Conservation (phyloP, 2,329 filamentous ascomycete genomes). For the Colletotrichum aenigma region DNA sequence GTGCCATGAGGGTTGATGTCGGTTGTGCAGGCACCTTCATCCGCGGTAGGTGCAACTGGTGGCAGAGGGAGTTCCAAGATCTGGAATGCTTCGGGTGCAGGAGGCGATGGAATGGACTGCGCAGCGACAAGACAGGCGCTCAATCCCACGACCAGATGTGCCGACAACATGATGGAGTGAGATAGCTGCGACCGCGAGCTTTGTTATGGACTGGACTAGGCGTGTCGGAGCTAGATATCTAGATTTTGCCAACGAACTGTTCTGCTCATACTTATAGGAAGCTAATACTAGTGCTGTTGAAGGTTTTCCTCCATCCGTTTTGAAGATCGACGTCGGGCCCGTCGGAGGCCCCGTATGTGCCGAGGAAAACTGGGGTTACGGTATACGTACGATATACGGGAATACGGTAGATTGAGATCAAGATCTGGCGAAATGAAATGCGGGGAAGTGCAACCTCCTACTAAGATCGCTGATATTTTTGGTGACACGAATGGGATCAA, state of each 20-base stretch:
- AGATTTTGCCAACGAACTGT: neutral
- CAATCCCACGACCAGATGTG: neutral
- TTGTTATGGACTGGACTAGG: neutral
- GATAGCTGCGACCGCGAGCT: neutral
- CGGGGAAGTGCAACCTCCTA: neutral
- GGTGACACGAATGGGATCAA: too few relatives aligned
- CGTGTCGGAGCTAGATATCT: neutral
- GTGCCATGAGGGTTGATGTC: slow-evolving; percentile 36
- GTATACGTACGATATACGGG: neutral
- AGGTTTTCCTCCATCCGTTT: neutral
- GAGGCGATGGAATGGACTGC: slow-evolving; percentile 23
- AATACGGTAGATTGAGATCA: neutral
- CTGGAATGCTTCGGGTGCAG: slow-evolving; percentile 35
- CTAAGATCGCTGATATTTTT: neutral
- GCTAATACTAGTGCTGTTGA: neutral
- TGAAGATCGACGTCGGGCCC: neutral
- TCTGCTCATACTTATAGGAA: neutral
- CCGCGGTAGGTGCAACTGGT: slow-evolving; percentile 30
- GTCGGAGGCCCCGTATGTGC: neutral
- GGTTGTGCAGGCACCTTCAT: slow-evolving; percentile 33
- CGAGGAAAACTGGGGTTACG: neutral
- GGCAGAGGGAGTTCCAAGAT: slow-evolving; percentile 39
- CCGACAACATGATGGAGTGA: neutral
- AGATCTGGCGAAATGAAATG: neutral
- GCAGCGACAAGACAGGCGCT: neutral